A percentile compares a stretch with the other conserved stretches of the same genome.
Evolutionary conservation across 2,329 filamentous ascomycete species (phyloP).

Genomic region (Pyricularia sp.): DNA sequence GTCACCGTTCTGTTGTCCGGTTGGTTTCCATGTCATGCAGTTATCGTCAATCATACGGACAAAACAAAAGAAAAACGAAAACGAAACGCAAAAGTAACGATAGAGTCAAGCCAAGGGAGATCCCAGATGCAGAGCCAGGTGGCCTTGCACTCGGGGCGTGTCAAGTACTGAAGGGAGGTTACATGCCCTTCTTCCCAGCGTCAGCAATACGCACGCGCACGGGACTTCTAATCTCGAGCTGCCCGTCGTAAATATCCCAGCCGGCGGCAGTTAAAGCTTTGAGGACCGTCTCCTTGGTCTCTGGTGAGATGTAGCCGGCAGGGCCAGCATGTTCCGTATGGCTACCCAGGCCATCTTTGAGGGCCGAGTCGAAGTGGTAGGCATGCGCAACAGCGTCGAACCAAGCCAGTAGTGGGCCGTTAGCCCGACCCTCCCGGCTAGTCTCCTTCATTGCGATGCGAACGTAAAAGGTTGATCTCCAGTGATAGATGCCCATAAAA

Average conservation of each 20-base stretch:
- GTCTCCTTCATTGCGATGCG: conserved; percentile 44
- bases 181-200: conserved; percentile 15
- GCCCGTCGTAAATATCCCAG: conserved; percentile 53
- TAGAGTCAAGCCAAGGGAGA: not conserved
- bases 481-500: conserved; percentile 43
- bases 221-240: conserved; percentile 51
- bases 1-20: conserved; percentile 1
- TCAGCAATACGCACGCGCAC: conserved; percentile 24
- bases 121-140: not conserved
- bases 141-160: not conserved
- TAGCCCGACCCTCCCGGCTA: conserved; percentile 15
- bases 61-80: not conserved
- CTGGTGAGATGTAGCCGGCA: conserved; percentile 30
- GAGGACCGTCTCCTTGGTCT: conserved; percentile 19
- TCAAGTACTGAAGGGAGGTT: conserved; percentile 1
- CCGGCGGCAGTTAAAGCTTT: conserved; percentile 32
- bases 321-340: conserved; percentile 23
- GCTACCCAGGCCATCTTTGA: conserved; percentile 21
- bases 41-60: not conserved
- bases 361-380: conserved; percentile 22
- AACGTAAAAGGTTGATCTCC: conserved; percentile 35
- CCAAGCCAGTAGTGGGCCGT: conserved; percentile 20
- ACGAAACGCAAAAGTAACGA: no score
- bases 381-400: conserved; percentile 28
- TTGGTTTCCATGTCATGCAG: not conserved